Conservation (phyloP, 371 early-diverging fungal genomes). For the Mortierella sp. region DNA sequence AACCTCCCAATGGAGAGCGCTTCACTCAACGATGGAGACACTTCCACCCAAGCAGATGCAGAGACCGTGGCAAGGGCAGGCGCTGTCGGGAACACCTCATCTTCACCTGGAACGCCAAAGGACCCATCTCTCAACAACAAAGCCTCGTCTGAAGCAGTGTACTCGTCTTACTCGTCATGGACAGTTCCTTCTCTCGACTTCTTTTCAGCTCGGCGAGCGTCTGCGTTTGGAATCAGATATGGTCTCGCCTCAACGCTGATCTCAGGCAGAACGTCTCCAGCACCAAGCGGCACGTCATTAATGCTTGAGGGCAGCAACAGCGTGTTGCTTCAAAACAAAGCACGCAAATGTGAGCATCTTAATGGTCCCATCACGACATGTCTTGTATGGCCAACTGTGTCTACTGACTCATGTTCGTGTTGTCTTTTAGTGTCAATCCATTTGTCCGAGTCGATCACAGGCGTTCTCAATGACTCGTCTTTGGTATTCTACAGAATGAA, state of each 20-base stretch:
- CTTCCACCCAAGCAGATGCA: too few species aligned
- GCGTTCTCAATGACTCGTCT: conserved; percentile 32
- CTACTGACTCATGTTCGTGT: background rate
- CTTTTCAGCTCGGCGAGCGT: conserved; percentile 21
- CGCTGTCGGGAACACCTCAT: too few species aligned
- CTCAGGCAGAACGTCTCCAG: conserved; percentile 23
- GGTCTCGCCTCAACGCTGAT: conserved; percentile 9
- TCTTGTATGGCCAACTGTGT: too few species aligned
- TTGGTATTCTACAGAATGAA: conserved; percentile 43
- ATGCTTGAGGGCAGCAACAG: conserved; percentile 25
- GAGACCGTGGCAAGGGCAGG: too few species aligned
- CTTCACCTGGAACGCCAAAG: too few species aligned
- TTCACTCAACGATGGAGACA: too few species aligned
- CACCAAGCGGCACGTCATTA: conserved; percentile 33
- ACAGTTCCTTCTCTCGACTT: conserved; percentile 44
- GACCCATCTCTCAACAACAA: too few species aligned
- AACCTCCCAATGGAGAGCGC: too few species aligned
- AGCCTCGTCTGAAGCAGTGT: background rate
- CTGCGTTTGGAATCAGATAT: conserved; percentile 29
- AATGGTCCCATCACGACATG: too few species aligned
- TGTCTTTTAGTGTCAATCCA: conserved; percentile 23
- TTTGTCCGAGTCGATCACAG: conserved; percentile 30
- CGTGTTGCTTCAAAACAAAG: conserved; percentile 24
- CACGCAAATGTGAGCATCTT: conserved; percentile 39
- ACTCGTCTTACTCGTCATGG: conserved; percentile 29